Percentiles rank a stretch among this genome's conserved stretches.
Evolutionary conservation across 495 filamentous ascomycete genomes (phyloP).

Genomic region (Acidiella bohemica): DNA sequence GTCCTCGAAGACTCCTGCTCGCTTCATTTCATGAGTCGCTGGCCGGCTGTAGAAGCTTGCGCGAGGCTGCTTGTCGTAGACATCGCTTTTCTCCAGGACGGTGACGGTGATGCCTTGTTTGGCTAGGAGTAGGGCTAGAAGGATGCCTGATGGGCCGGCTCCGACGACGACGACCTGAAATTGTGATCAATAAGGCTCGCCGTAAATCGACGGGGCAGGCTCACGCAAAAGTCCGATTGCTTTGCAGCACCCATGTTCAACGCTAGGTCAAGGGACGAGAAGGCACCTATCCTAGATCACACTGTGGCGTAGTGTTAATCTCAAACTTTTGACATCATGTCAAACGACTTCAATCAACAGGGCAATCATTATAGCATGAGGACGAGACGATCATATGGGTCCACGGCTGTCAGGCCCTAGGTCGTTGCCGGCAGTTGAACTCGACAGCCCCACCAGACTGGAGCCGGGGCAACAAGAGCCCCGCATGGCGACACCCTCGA

Average conservation of each 20-base stretch:
- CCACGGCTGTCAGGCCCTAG: too few relatives aligned
- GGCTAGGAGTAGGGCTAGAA: slow-evolving; percentile 42
- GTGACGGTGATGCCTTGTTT: slow-evolving; percentile 39
- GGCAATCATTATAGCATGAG: too few relatives aligned
- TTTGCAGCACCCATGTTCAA: not conserved
- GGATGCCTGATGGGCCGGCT: slow-evolving; percentile 43
- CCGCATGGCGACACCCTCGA: too few relatives aligned
- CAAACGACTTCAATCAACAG: too few relatives aligned
- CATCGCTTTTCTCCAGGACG: slow-evolving; percentile 38
- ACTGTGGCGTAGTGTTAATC: too few relatives aligned
- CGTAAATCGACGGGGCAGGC: not conserved
- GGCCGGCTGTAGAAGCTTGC: slow-evolving; percentile 37
- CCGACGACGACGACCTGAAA: slow-evolving; percentile 37
- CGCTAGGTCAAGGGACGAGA: too few relatives aligned
- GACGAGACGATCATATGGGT: too few relatives aligned
- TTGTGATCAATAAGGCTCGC: not conserved
- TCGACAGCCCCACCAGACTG: too few relatives aligned
- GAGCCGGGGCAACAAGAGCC: too few relatives aligned
- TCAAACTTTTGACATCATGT: too few relatives aligned
- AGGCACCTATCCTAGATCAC: too few relatives aligned
- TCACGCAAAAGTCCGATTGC: not conserved
- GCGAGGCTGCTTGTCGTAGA: slow-evolving; percentile 42
- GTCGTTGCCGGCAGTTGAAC: too few relatives aligned
- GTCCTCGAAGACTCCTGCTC: slow-evolving; percentile 42
- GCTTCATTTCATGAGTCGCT: slow-evolving; percentile 39